Percentiles rank a stretch among this genome's conserved stretches.
phyloP scores from a whole-genome alignment of 257 asterid genomes.

The Plantago ovata region DNA sequence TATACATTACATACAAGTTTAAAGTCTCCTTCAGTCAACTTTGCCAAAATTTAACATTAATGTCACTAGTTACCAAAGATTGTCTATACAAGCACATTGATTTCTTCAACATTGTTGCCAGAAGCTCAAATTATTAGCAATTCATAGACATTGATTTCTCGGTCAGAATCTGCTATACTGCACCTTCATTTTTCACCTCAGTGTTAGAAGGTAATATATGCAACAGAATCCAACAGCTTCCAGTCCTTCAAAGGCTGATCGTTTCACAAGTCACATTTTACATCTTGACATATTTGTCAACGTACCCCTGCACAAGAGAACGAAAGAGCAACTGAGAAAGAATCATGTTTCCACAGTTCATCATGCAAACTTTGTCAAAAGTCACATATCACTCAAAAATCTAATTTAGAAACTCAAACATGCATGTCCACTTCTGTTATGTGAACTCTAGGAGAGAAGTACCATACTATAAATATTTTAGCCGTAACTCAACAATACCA shows the following conservation, averaged over 20 bases:
- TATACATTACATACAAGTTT: slow-evolving; percentile 31
- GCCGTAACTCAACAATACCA: slow-evolving; percentile 10
- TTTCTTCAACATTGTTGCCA: slow-evolving; percentile 9
- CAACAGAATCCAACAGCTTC: slow-evolving; percentile 15
- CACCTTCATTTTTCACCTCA: slow-evolving; percentile 22
- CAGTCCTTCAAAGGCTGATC: slow-evolving; percentile 24
- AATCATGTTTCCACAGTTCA: background rate
- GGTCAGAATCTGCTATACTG: slow-evolving; percentile 17
- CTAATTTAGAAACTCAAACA: background rate
- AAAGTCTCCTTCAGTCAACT: slow-evolving; percentile 15
- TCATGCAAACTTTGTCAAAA: background rate
- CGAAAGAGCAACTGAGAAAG: slow-evolving; percentile 17
- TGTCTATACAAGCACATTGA: slow-evolving; percentile 19
- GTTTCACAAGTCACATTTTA: slow-evolving; percentile 27
- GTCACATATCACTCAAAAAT: background rate
- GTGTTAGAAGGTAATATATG: slow-evolving; percentile 11
- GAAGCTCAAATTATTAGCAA: background rate
- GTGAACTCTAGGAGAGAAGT: background rate
- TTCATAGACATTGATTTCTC: background rate
- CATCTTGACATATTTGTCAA: slow-evolving; percentile 80
- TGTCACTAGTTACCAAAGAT: slow-evolving; percentile 18
- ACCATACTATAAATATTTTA: background rate
- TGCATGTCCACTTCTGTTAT: background rate
- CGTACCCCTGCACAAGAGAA: slow-evolving; percentile 71
- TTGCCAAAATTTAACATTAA: slow-evolving; percentile 29